A percentile compares a stretch with the other conserved stretches of the same genome.
Conservation (phyloP, 306 rosid species). For the Vicia sativa region DNA sequence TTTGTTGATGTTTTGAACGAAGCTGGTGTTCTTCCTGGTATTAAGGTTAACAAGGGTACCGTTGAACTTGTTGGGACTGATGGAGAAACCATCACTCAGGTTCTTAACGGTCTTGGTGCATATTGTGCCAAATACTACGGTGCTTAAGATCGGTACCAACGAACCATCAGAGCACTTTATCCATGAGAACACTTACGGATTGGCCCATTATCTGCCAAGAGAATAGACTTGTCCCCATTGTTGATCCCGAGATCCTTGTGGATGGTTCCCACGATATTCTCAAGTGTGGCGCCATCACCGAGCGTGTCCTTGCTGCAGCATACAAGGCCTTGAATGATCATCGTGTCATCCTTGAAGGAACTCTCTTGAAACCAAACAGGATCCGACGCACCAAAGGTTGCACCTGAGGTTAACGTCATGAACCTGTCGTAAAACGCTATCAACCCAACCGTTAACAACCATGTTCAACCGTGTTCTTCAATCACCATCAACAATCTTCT, state of each 20-base stretch:
- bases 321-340: slow-evolving; percentile 53
- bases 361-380: slow-evolving; percentile 52
- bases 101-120: slow-evolving; percentile 46
- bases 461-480: too few species aligned
- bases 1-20: slow-evolving; percentile 47
- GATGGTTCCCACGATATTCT: slow-evolving; percentile 49
- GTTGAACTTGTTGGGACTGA: slow-evolving; percentile 46
- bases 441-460: too few species aligned
- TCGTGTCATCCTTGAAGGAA: slow-evolving; percentile 49
- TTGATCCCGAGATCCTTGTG: slow-evolving; percentile 54
- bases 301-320: slow-evolving; percentile 47
- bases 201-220: slow-evolving; percentile 51
- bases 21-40: slow-evolving; percentile 51
- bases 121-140: slow-evolving; percentile 46
- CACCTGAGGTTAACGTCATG: slow-evolving; percentile 45
- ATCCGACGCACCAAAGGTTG: slow-evolving; percentile 42
- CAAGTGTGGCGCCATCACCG: slow-evolving; percentile 37
- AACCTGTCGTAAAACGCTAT: too few species aligned
- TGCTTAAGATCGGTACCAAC: slow-evolving; percentile 43
- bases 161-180: slow-evolving; percentile 47
- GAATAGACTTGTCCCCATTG: slow-evolving; percentile 50
- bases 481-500: too few species aligned
- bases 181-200: slow-evolving; percentile 45
- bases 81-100: slow-evolving; percentile 51
- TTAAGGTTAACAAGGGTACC: slow-evolving; percentile 54